phyloP scores from a whole-genome alignment of 208 protist genomes.

The Leishmania lainsoni region DNA sequence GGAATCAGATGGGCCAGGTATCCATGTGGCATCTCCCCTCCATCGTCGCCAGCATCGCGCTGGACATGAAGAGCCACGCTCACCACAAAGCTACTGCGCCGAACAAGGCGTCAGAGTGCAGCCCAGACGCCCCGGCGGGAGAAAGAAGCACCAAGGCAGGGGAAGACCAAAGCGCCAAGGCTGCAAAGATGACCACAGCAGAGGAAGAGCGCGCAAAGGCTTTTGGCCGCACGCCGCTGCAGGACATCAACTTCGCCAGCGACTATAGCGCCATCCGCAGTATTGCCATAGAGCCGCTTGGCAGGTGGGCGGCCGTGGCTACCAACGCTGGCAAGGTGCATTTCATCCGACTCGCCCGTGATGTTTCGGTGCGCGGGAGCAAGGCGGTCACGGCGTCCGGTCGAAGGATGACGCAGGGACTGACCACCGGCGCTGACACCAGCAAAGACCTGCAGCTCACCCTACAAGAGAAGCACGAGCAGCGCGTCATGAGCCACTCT shows the following conservation, averaged over 20 bases:
- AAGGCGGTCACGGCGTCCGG: constrained; percentile 1
- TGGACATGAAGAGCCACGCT: constrained; percentile 32
- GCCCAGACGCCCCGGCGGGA: not conserved
- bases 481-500: not conserved
- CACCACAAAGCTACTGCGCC: constrained; percentile 5
- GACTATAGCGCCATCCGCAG: constrained; percentile 87
- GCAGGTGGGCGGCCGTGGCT: constrained; percentile 72
- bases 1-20: constrained; percentile 82
- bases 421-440: not conserved
- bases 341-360: constrained; percentile 66
- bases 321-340: constrained; percentile 85
- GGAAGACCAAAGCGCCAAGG: constrained; percentile 7
- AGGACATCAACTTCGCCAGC: constrained; percentile 74
- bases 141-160: not conserved
- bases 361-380: constrained; percentile 34
- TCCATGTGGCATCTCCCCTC: constrained; percentile 86
- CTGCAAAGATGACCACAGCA: constrained; percentile 1
- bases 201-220: constrained; percentile 20
- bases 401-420: not conserved
- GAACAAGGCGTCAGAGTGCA: not conserved
- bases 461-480: constrained; percentile 6
- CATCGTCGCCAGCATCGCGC: constrained; percentile 57
- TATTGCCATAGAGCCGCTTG: constrained; percentile 75
- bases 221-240: constrained; percentile 57
- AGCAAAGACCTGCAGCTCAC: constrained; percentile 5